phyloP scores from a whole-genome alignment of 495 filamentous ascomycete species.

The Daldinia decipiens region DNA sequence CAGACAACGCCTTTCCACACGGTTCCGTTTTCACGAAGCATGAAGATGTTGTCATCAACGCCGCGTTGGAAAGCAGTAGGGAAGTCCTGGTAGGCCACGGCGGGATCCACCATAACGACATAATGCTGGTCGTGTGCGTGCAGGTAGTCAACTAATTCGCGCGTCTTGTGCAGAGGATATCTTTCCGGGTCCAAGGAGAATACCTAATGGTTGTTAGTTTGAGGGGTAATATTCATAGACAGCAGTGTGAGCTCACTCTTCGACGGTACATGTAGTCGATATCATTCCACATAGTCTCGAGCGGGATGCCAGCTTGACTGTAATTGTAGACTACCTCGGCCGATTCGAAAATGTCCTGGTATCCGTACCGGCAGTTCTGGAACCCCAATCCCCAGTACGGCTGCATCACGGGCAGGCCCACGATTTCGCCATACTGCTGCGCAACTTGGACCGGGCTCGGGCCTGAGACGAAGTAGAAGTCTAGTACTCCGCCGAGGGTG shows the following conservation, averaged over 20 bases:
- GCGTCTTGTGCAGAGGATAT: constrained; percentile 74
- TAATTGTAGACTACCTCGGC: constrained; percentile 86
- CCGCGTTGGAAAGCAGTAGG: constrained; percentile 69
- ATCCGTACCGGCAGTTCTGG: constrained; percentile 84
- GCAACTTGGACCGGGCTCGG: constrained; percentile 76
- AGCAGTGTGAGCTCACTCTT: constrained; percentile 46
- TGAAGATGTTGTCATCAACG: constrained; percentile 68
- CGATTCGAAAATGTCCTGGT: constrained; percentile 77
- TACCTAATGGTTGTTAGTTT: constrained; percentile 51
- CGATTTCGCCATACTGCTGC: constrained; percentile 76
- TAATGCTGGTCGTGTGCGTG: constrained; percentile 82
- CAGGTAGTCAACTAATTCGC: constrained; percentile 74
- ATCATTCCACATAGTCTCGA: constrained; percentile 93
- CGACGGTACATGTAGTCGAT: constrained; percentile 81
- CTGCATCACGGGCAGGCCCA: constrained; percentile 78
- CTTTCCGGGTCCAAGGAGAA: constrained; percentile 80
- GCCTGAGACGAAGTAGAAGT: constrained; percentile 86
- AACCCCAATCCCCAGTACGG: constrained; percentile 88
- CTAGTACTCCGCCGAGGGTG: constrained; percentile 79
- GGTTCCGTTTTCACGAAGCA: constrained; percentile 70
- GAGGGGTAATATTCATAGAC: neutral
- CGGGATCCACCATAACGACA: constrained; percentile 89
- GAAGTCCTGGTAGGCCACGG: constrained; percentile 76
- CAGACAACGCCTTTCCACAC: constrained; percentile 84
- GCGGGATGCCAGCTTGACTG: constrained; percentile 74